A percentile compares a stretch with the other conserved stretches of the same genome.
These are phyloP conservation scores for Taphrina confusa DNA, from an alignment of 1,139 yeast species.

Conservation along the genomic window DNA sequence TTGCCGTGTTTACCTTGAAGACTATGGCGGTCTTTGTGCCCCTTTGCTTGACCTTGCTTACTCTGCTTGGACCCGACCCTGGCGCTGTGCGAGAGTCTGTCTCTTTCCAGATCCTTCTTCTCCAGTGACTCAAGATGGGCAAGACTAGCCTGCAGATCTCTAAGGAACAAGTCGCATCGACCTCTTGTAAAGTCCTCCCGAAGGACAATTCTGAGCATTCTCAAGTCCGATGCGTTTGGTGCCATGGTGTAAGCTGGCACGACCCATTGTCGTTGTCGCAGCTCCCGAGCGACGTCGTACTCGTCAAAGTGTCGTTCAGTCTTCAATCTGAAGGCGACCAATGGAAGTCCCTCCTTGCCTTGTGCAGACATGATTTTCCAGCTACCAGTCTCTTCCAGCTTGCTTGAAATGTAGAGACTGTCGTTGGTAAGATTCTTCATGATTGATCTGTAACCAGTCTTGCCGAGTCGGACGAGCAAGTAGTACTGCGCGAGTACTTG, in stretches of 20 bases:
- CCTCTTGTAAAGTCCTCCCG: conserved; percentile 71
- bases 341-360: conserved; percentile 69
- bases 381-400: conserved; percentile 64
- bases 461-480: conserved; percentile 71
- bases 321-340: conserved; percentile 75
- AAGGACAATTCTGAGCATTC: conserved; percentile 82
- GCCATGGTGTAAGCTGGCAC: conserved; percentile 89
- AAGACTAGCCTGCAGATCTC: conserved; percentile 60
- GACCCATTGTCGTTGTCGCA: conserved; percentile 79
- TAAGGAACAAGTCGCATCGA: conserved; percentile 68
- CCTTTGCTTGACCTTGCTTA: neutral
- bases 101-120: conserved; percentile 11
- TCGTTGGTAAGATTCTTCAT: conserved; percentile 66
- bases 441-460: conserved; percentile 63
- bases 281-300: conserved; percentile 69
- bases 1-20: conserved; percentile 27
- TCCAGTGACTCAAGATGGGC: conserved; percentile 44
- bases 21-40: conserved; percentile 21
- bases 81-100: neutral
- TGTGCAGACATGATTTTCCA: conserved; percentile 68
- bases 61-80: conserved; percentile 7
- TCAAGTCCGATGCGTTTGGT: conserved; percentile 55
- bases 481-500: conserved; percentile 86
- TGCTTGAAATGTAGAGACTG: conserved; percentile 66
- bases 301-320: conserved; percentile 75